A percentile compares a stretch with the other conserved stretches of the same genome.
Evolutionary conservation across 305 asterid species (phyloP).

Genomic region (Ajuga reptans): DNA sequence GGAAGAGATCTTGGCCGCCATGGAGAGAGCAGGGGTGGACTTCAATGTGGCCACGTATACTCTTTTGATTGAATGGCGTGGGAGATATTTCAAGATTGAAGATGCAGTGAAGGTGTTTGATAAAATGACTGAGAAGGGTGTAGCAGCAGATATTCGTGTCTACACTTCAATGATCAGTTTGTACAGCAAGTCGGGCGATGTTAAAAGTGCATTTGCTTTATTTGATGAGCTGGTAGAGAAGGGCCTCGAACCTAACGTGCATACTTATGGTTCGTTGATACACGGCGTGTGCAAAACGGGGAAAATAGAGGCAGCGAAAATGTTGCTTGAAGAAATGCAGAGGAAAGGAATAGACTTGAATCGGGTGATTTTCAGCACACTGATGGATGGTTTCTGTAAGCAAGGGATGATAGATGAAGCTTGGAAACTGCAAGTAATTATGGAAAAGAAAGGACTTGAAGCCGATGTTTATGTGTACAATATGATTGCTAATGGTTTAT

Average conservation of each 20-base stretch:
- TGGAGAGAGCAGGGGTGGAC: slow-evolving; percentile 50
- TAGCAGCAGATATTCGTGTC: slow-evolving; percentile 42
- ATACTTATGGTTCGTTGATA: slow-evolving; percentile 59
- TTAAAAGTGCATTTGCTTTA: slow-evolving; percentile 44
- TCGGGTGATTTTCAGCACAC: slow-evolving; percentile 48
- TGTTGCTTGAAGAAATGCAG: slow-evolving; percentile 66
- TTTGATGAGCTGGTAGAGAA: slow-evolving; percentile 55
- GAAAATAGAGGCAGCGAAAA: slow-evolving; percentile 49
- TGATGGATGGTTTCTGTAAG: slow-evolving; percentile 78
- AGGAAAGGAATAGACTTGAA: slow-evolving; percentile 51
- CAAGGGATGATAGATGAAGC: slow-evolving; percentile 67
- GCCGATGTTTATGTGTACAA: slow-evolving; percentile 52
- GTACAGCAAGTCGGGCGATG: slow-evolving; percentile 36
- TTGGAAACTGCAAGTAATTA: slow-evolving; percentile 37
- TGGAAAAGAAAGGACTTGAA: slow-evolving; percentile 63
- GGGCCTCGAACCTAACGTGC: slow-evolving; percentile 53
- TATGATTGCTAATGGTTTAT: slow-evolving; percentile 50
- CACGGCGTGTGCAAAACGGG: slow-evolving; percentile 60
- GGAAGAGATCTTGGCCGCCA: slow-evolving; percentile 35
- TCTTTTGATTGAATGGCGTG: slow-evolving; percentile 38
- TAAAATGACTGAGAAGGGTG: slow-evolving; percentile 46
- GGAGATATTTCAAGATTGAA: slow-evolving; percentile 28
- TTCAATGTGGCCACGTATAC: slow-evolving; percentile 58
- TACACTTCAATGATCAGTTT: slow-evolving; percentile 60
- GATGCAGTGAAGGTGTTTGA: slow-evolving; percentile 54